Conservation (phyloP, 805 yeast species). For the Priceomyces castillae region DNA sequence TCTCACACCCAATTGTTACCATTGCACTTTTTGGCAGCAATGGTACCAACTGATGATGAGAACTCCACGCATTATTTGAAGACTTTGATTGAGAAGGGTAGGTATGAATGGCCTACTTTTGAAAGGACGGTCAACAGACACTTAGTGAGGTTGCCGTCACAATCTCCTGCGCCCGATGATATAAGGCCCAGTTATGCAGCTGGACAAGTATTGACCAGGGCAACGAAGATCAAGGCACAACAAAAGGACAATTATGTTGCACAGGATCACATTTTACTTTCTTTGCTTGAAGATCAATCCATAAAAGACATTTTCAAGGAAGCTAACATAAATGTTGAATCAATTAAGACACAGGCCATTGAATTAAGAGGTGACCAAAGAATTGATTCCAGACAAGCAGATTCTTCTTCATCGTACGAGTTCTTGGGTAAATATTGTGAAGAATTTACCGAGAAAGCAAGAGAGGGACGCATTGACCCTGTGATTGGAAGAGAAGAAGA, state of each 20-base stretch:
- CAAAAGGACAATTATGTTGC: slow-evolving; percentile 92
- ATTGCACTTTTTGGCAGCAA: slow-evolving; percentile 88
- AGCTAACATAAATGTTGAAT: slow-evolving; percentile 61
- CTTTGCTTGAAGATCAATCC: slow-evolving; percentile 75
- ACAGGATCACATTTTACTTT: slow-evolving; percentile 88
- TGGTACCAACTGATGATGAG: slow-evolving; percentile 63
- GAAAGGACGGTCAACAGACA: slow-evolving; percentile 78
- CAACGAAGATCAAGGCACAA: slow-evolving; percentile 73
- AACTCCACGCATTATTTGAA: slow-evolving; percentile 58
- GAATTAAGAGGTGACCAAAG: slow-evolving; percentile 85
- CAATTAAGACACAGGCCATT: slow-evolving; percentile 72
- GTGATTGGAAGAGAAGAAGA: slow-evolving; percentile 99
- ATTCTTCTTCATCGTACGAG: slow-evolving; percentile 79
- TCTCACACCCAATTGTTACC: slow-evolving; percentile 82
- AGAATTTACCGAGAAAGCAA: slow-evolving; percentile 90
- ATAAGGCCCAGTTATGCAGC: slow-evolving; percentile 73
- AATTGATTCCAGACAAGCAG: slow-evolving; percentile 93
- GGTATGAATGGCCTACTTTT: slow-evolving; percentile 81
- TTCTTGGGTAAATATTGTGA: slow-evolving; percentile 86
- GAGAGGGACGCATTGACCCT: slow-evolving; percentile 94
- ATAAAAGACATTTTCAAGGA: slow-evolving; percentile 73
- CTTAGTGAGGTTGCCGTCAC: slow-evolving; percentile 82
- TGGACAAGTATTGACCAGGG: slow-evolving; percentile 69
- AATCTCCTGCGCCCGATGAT: slow-evolving; percentile 84
- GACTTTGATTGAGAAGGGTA: slow-evolving; percentile 77